Evolutionary conservation across 2,329 filamentous ascomycete species (phyloP), one percentile per base, ranked within the genome.

Genomic region (Fusarium mangiferae): DNA sequence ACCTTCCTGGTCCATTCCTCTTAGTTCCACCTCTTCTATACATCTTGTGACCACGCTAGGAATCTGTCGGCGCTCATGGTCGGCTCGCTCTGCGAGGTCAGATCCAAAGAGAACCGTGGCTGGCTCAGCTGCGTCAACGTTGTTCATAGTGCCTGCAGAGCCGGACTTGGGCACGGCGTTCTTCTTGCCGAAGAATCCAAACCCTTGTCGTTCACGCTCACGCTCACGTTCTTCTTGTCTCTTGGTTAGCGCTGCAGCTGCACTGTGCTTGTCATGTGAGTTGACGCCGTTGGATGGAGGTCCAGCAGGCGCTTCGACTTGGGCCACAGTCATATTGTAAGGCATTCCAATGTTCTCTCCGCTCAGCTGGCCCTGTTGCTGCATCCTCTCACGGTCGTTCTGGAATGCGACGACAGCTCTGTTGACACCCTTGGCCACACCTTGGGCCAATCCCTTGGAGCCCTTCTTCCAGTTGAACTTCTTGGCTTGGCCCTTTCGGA

Each of bases 401-500:
- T 88, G 89, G 86, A 89, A 91, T 61, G 92, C 92, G 56, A 92
- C 92, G 68, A 98, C 97, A 11, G 95, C 95, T 62, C 95, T 94
- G 83, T 97, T 98, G 82, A 98, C 91, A 59, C 95, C 95, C 85
- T 98, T 98, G 70, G 93, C 93, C 58, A 98, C 93, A 79, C 95
- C 96, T 83, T 98, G 97, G 35, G 95, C 95, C 77, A 98, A 92
- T 63, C 94, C 95, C 83, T 97, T 96, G 44, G 94, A 94, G 44
- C 95, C 95, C 86, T 97, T 98, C 88, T 98, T 98, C 95, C 96
- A 98, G 84, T 98, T 98, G 84, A 98, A 98, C 82, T 98, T 98
- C 85, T 95, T 97, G 61, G 93, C 91, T 80, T 98, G 95, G 36
- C 93, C 95, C 84, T 98, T 98, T 78, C 95, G 91, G 72, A 98